Evolutionary conservation across 176 grass and related monocot species (phyloP), one percentile per base, ranked within the genome.

Genomic region (Saccharum spontaneum): DNA sequence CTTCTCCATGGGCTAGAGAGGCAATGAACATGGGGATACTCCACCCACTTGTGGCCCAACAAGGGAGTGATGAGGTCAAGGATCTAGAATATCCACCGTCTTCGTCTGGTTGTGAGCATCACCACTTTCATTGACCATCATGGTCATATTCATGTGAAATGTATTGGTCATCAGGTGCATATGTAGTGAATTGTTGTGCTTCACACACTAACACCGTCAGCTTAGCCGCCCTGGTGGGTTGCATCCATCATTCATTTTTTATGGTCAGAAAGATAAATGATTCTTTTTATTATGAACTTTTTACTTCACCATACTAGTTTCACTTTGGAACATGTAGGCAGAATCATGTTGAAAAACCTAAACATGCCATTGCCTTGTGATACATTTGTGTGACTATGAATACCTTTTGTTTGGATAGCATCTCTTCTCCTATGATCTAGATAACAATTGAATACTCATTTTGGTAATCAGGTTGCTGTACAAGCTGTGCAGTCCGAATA

Each of bases 401-500:
- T 38, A 7, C 2, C 23, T 16, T 14, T 74, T 49, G 24, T 49
- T 49, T 49, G 43, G 17, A 1, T 38, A 77, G 50, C 57, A 16
- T 73, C 16, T 40, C 20, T 3, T 74, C 23, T 63, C 5, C 6
- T 79, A 4, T 55, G 23, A 11, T 12, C 71, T 16, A 74, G 12
- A 31, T 74, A 52, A 18, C 9, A 68, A 16, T 13, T 18, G 7
- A 33, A 75, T 11, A 33, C 3, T 41, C 65, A 12, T 85, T 86
- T 30, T 77, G 57, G 5, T 81, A 4, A 73, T 64, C 67, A 94
- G 93, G 93, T 86, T 94, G 93, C 69, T 94, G 93, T 17, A 94
- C 93, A 16, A 94, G 90, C 79, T 94, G 93, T 4, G 93, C 93
- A 13, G 93, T 94, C 69, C 85, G 93, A 82, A 84, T 94, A 70